Base-by-base conservation (phyloP, 2,329 filamentous ascomycete genomes). In the Cephalotrichum gorgonifer region DNA sequence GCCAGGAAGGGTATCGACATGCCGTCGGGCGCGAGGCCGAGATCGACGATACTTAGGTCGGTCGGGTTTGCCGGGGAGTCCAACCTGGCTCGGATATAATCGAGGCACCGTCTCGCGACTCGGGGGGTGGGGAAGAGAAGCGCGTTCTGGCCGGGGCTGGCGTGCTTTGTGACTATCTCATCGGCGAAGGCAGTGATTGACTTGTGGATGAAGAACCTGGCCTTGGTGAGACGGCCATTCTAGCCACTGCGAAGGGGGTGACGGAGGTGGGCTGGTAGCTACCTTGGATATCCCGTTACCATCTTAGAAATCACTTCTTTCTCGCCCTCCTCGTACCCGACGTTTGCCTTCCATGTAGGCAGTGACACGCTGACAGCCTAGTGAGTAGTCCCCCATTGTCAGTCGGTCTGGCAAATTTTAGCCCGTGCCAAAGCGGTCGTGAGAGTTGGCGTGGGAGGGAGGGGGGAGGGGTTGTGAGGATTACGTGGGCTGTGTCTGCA, bases 361-460 rank as follows among this genome's bases (percentile, higher is more conserved):
- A 98, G 72, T 15, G 93, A 97, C 39, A 97, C 91, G 64, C 91
- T 97, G 55, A 97, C 88, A 55, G 91, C 93, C 90, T 96, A 48
- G 2, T 20, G 7, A 46, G 44, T 33, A 5, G 20, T 20, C 14
- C 31, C n/a, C n/a, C n/a, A n/a, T n/a, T 50, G 20, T 26, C 28
- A 41, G 25, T 25, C 22, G 35, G 31, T 27, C 31, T 52, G 23
- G 48, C 49, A 17, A 44, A 12, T 15, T 12, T 9, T 39, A 4
- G 8, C 20, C 44, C 17, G 30, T 7, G 30, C 4, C 33, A 38
- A 14, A 17, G 20, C 6, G 35, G 35, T 20, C 35, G 17, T n/a
- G n/a, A n/a, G 42, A 25, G 22, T 52, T 27, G 15, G 6, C 23
- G 33, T 8, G 35, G 20, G 30, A 17, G 14, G 43, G 28, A 17